Evolutionary conservation across 2,329 filamentous ascomycete genomes (phyloP).

Genomic region (Corinectria fuckeliana): DNA sequence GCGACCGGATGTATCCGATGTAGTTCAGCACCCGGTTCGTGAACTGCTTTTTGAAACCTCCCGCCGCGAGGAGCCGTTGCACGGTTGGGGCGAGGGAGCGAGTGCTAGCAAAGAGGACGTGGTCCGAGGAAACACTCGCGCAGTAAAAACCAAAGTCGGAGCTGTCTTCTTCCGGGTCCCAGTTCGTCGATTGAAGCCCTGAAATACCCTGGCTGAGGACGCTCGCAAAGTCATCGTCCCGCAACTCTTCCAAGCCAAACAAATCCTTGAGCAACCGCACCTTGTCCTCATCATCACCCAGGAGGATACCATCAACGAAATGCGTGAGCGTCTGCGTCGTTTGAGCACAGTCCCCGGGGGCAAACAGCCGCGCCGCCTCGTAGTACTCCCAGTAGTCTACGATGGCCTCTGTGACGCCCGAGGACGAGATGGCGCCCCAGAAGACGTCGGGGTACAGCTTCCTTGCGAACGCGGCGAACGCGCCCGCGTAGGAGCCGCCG

Average conservation of each 20-base stretch:
- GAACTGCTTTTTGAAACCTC: conserved; percentile 52
- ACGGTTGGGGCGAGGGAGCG: conserved; percentile 44
- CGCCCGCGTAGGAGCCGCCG: conserved; percentile 84
- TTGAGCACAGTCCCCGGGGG: conserved; percentile 66
- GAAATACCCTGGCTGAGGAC: conserved; percentile 49
- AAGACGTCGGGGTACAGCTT: conserved; percentile 80
- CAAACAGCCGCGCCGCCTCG: conserved; percentile 57
- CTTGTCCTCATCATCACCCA: conserved; percentile 47
- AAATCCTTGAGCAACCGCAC: conserved; percentile 54
- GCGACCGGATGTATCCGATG: conserved; percentile 51
- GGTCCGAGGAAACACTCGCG: conserved; percentile 50
- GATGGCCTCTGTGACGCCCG: conserved; percentile 79
- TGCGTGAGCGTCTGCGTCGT: conserved; percentile 65
- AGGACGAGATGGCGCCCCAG: conserved; percentile 81
- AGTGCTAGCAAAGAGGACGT: conserved; percentile 51
- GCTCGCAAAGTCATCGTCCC: conserved; percentile 57
- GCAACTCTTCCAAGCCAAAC: conserved; percentile 55
- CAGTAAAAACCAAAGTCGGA: conserved; percentile 56
- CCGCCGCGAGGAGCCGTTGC: conserved; percentile 47
- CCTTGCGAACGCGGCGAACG: conserved; percentile 77
- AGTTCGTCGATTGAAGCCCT: conserved; percentile 57
- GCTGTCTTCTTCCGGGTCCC: conserved; percentile 56
- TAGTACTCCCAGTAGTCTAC: conserved; percentile 75
- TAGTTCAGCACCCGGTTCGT: conserved; percentile 58
- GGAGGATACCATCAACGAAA: conserved; percentile 58